Evolutionary conservation across 768 basidiomycete genomes (phyloP), one percentile per base, ranked within the genome.

Genomic region (Roridomyces roridus): DNA sequence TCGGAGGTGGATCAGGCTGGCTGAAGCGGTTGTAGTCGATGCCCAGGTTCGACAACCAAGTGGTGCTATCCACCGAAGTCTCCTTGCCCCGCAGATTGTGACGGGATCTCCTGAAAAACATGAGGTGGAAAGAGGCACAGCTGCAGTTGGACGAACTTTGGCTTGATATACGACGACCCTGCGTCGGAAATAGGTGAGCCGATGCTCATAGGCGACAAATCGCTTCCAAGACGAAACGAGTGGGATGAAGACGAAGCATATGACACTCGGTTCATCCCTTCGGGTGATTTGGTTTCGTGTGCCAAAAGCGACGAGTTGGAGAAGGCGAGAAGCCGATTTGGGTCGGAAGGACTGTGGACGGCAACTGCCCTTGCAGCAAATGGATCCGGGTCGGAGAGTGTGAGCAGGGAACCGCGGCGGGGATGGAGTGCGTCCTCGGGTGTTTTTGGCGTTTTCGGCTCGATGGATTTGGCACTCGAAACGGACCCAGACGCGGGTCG

Each of bases 321-420:
- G 63, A 82, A 80, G 14, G 74, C 78, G 21, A 86, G 86, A 25
- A 83, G 72, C 52, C 79, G 78, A 65, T 74, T 80, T 20, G 74
- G 77, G 62, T 82, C 81, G 40, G 70, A 63, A 58, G 74, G 72
- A 70, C 68, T 70, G 67, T 67, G 79, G 51, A 80, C 60, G 21
- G 81, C 67, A 31, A 82, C 74, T 39, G 76, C 75, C 40, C 77
- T 76, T 18, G 81, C 77, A 24, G 84, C 85, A 64, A 89, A 88
- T 6, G 87, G 87, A 72, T 89, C 87, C 7, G 74, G 55, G 63
- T 89, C 88, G 10, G 85, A 83, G 21, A 86, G 75, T 4, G 86
- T 86, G 49, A 88, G 67, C 51, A 89, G 71, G 2, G 88, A 88
- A 36, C 80, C 77, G 37, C 80, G 75, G 35, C 64, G 55, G n/a